Conservation (phyloP, 2,329 filamentous ascomycete species). For the Fusarium camptoceras region DNA sequence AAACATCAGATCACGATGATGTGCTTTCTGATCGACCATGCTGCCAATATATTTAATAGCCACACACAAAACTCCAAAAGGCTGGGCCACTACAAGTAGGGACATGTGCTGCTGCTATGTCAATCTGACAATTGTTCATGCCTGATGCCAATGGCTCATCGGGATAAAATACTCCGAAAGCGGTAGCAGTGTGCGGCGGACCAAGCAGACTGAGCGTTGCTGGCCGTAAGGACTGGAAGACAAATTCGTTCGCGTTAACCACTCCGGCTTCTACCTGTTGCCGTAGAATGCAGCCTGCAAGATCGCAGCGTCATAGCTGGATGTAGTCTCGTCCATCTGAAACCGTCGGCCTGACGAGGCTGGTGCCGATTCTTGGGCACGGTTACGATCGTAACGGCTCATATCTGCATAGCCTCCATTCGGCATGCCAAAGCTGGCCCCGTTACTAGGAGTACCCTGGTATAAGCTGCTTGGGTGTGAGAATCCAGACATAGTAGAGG, state of each 20-base stretch:
- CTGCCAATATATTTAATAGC: slow-evolving; percentile 3
- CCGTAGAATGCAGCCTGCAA: slow-evolving; percentile 51
- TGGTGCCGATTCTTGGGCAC: slow-evolving; percentile 30
- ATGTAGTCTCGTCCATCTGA: slow-evolving; percentile 51
- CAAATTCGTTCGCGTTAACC: not conserved
- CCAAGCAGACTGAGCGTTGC: slow-evolving; percentile 2
- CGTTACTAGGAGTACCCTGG: slow-evolving; percentile 57
- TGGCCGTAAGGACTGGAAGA: not conserved
- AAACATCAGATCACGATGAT: slow-evolving; percentile 13
- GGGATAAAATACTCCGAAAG: slow-evolving; percentile 17
- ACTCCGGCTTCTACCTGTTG: slow-evolving; percentile 38
- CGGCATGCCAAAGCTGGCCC: slow-evolving; percentile 33
- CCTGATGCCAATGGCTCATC: slow-evolving; percentile 24
- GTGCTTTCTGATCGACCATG: slow-evolving; percentile 11
- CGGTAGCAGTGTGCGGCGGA: not conserved
- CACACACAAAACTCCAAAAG: not conserved
- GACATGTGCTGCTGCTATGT: not conserved
- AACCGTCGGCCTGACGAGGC: slow-evolving; percentile 42
- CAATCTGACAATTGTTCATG: not conserved
- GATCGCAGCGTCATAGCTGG: slow-evolving; percentile 53
- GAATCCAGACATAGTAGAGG: slow-evolving; percentile 54
- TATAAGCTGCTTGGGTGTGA: slow-evolving; percentile 65
- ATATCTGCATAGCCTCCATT: slow-evolving; percentile 23
- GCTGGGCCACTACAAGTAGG: slow-evolving; percentile 4
- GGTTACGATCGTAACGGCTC: slow-evolving; percentile 33